Evolutionary conservation across 2,329 filamentous ascomycete species (phyloP).

Genomic region (Pleoardoris graminearum): DNA sequence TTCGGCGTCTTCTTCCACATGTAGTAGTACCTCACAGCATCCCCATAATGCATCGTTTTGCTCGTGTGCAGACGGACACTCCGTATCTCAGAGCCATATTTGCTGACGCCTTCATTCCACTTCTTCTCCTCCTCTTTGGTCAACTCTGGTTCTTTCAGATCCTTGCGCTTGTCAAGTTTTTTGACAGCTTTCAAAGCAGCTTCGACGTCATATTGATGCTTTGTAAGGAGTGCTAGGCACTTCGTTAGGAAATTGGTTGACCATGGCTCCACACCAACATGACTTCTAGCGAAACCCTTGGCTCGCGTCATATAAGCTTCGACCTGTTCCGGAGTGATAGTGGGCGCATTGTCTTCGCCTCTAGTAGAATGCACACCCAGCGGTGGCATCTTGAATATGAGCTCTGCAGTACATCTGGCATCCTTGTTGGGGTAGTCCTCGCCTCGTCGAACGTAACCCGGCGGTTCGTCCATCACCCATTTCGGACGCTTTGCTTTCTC

Average conservation of each 20-base stretch:
- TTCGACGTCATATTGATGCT: slow-evolving; percentile 70
- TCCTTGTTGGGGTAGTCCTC: slow-evolving; percentile 76
- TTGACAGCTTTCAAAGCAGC: slow-evolving; percentile 71
- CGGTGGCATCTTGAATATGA: slow-evolving; percentile 76
- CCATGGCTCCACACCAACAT: slow-evolving; percentile 70
- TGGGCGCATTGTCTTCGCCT: slow-evolving; percentile 49
- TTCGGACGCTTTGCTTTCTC: slow-evolving; percentile 82
- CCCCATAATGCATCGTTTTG: slow-evolving; percentile 75
- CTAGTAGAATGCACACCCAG: slow-evolving; percentile 52
- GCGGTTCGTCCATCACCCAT: slow-evolving; percentile 90
- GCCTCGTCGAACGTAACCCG: slow-evolving; percentile 82
- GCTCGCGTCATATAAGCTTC: slow-evolving; percentile 76
- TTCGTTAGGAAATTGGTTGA: slow-evolving; percentile 89
- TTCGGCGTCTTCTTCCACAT: slow-evolving; percentile 94
- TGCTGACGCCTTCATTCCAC: slow-evolving; percentile 88
- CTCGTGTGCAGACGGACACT: slow-evolving; percentile 78
- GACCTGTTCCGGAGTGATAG: slow-evolving; percentile 62
- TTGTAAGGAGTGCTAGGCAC: slow-evolving; percentile 73
- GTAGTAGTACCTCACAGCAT: slow-evolving; percentile 92
- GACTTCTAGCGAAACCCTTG: slow-evolving; percentile 61
- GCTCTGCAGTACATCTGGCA: slow-evolving; percentile 71
- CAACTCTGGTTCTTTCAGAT: slow-evolving; percentile 83
- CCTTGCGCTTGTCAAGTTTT: slow-evolving; percentile 66
- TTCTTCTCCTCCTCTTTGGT: slow-evolving; percentile 78
- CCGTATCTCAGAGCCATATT: slow-evolving; percentile 88